Evolutionary conservation across 495 filamentous ascomycete species (phyloP), one percentile per base, ranked within the genome.

Genomic region (Clavariopsis aquatica): DNA sequence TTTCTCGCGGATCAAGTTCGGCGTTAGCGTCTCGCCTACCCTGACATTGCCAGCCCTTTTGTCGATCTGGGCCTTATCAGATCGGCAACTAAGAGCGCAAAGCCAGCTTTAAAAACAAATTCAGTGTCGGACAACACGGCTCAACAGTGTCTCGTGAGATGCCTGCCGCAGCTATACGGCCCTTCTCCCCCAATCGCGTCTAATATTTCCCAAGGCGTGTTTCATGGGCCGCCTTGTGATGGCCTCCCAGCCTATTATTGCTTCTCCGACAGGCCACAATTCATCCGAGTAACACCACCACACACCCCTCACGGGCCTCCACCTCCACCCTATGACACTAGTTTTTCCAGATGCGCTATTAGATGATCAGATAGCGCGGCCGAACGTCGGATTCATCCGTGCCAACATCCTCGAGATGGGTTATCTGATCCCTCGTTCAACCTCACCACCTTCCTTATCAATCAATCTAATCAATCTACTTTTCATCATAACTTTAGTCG

Each of bases 321-420:
- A 43, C 38, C 38, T n/a, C 38, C 4, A 9, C 4, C 12, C 10
- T 34, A 60, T 8, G 19, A 43, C 22, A 41, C 47, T 54, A 19
- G 49, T n/a, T 23, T 6, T 27, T 17, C 20, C 24, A 31, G 22
- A 12, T 28, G 34, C 29, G 28, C 34, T 17, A 34, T 17, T 45
- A 23, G 52, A 54, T 57, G 52, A 64, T 64, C 60, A 64, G 60
- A 56, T 64, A 62, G 49, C 23, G 24, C 36, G 28, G 51, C 54
- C 53, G 62, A 65, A 58, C 41, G 10, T 65, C 62, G 62, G 62
- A 41, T 10, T 49, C 45, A 43, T 3, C 38, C 38, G 13, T 17
- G 38, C 38, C 3, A 43, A 43, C 6, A 6, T 43, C 38, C 24
- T 20, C 36, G 17, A 43, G n/a, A 6, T 27, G 36, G 45, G 36